Evolutionary conservation across 202 grass and related monocot species (phyloP).

Genomic region (Zizania palustris): DNA sequence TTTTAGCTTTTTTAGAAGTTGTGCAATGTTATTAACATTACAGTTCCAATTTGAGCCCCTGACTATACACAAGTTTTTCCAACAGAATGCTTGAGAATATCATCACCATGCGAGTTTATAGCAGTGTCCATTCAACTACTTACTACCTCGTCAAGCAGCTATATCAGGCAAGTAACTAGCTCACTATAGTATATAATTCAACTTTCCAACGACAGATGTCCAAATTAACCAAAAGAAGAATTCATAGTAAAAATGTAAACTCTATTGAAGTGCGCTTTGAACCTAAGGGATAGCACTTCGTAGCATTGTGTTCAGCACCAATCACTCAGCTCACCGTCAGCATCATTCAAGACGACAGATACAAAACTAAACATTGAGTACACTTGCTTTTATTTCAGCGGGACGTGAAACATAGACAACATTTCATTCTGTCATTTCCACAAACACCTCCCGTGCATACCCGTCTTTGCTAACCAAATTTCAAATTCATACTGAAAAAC

Average conservation of each 20-base stretch:
- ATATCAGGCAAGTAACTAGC: neutral
- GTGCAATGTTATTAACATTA: neutral
- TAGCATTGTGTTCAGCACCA: neutral
- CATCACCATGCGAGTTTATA: neutral
- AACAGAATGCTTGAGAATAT: neutral
- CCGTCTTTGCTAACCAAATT: too few species aligned
- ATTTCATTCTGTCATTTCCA: slow-evolving; percentile 1
- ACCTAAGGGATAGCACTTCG: neutral
- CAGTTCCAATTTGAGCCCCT: neutral
- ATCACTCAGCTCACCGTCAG: neutral
- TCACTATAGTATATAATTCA: neutral
- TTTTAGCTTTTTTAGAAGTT: neutral
- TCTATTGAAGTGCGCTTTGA: too few species aligned
- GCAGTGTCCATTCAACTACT: neutral
- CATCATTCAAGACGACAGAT: neutral
- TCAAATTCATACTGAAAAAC: too few species aligned
- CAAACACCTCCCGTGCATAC: neutral
- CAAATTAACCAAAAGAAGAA: neutral
- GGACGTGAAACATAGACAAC: too few species aligned
- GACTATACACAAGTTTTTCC: neutral
- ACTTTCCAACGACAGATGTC: neutral
- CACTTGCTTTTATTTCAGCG: neutral
- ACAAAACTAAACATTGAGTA: neutral
- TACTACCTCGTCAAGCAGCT: neutral
- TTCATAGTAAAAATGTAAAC: neutral